Base-by-base conservation (phyloP, 2,329 filamentous ascomycete species). In the Gnomoniopsis smithogilvyi region DNA sequence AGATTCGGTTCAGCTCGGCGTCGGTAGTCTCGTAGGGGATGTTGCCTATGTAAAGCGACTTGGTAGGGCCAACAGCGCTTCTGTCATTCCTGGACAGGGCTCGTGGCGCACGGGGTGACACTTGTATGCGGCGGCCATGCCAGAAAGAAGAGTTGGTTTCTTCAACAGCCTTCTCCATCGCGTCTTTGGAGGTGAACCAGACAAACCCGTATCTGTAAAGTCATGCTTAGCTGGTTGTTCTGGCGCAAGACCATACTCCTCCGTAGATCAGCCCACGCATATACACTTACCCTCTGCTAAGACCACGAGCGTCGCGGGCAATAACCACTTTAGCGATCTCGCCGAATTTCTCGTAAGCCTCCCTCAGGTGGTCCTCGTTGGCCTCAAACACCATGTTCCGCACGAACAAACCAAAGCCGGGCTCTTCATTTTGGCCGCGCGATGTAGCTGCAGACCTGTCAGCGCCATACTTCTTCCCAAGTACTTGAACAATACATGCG, bases 1-100 rank as follows among this genome's bases (percentile, higher is more conserved):
- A 94, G 26, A 96, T 74, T 55, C 86, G 80, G 74, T 93, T 92
- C 56, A 96, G 79, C 68, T 96, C 92, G 56, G 84, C 83, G 69
- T 96, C 92, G 10, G 89, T 90, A 77, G 93, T 89, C 75, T 96
- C 90, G 70, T 90, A 95, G 12, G 90, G 87, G 74, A 96, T 85
- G 77, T 95, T 95, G 65, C 92, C 91, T 66, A 96, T 84, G 78
- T 89, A 96, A 36, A 96, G 67, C 43, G 63, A 66, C n/a, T 34
- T 33, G 15, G 67, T 68, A 17, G 71, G 71, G 24, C 46, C 61
- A 8, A 56, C n/a, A 4, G 4, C 4, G 38, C 51, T 30, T 45
- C 19, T 21, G 17, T 3, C 1, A n/a, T 41, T 19, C 26, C 3
- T 7, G 30, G 33, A 30, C 12, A 3, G 19, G 21, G 22, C 0